Evolutionary conservation across 2,329 filamentous ascomycete species (phyloP), one percentile per base, ranked within the genome.

Genomic region (Aciculosporium take): DNA sequence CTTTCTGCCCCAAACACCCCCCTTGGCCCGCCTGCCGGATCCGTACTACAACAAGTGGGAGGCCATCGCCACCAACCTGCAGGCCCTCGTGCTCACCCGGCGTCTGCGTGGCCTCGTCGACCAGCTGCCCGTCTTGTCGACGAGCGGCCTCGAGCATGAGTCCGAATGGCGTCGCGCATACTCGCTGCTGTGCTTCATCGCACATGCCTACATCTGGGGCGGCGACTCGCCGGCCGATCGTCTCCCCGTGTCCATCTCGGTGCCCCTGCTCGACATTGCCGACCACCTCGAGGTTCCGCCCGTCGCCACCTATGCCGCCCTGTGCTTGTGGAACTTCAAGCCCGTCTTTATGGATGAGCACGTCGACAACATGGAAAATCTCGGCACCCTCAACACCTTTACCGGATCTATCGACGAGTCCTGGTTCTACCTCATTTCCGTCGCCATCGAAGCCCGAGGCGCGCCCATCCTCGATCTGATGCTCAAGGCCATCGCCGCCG

Each of bases 1-100:
- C 54, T 98, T 98, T 65, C 75, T 98, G 41, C 87, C 91, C 2
- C 70, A 83, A 47, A 78, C 85, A 48, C 65, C 83, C 28, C 91
- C 91, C 32, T 69, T 96, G 48, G 79, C 84, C 46, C 68, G 76
- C 42, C 76, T 98, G 12, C 83, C 87, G 8, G 84, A 95, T 56
- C 75, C 82, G 3, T 96, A 95, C 67, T 98, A 96, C 63, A 80
- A 84, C 60, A 85, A 86, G 56, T 98, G 91, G 91, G 91, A 98
- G 64, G 76, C 81, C 35, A 73, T 95, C 38, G 76, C 81, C 27
- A 74, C 79, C 50, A 95, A 94, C 55, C 71, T 98, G 24, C 91
- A 95, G 63, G 78, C 80, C 10, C 68, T 96, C 45, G 79, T 96
- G 39, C 72, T 95, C 43, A 93, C 81, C 62, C 85, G 82, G 59